phyloP scores from a whole-genome alignment of 371 early-diverging fungal species.

The Apophysomyces elegans region DNA sequence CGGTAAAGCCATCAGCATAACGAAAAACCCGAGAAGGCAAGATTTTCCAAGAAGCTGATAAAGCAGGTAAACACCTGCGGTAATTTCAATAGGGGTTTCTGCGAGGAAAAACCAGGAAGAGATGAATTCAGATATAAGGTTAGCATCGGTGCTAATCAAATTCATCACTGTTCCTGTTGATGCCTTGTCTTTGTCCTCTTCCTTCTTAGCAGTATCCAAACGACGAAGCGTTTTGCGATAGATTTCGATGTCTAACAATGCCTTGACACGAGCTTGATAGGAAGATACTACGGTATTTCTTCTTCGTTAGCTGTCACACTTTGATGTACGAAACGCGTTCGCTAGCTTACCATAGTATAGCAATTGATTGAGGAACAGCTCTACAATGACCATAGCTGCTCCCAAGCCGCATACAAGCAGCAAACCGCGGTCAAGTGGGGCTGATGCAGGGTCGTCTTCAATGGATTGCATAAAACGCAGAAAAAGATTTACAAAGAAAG shows the following conservation, averaged over 20 bases:
- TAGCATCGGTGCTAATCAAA: slow-evolving; percentile 77
- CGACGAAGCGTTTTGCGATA: slow-evolving; percentile 49
- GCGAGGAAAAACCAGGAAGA: slow-evolving; percentile 54
- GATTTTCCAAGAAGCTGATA: slow-evolving; percentile 59
- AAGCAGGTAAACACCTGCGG: slow-evolving; percentile 50
- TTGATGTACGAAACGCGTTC: too few relatives aligned
- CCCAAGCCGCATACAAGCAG: slow-evolving; percentile 42
- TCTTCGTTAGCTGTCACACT: background rate
- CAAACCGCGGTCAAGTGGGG: slow-evolving; percentile 15
- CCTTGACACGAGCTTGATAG: slow-evolving; percentile 35
- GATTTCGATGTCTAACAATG: slow-evolving; percentile 44
- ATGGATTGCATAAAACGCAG: slow-evolving; percentile 24
- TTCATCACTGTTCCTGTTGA: slow-evolving; percentile 73
- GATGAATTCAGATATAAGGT: slow-evolving; percentile 57
- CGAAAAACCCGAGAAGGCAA: slow-evolving; percentile 52
- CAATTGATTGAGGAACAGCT: slow-evolving; percentile 33
- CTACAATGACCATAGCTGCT: slow-evolving; percentile 28
- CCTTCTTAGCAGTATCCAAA: slow-evolving; percentile 28
- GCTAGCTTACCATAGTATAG: slow-evolving; percentile 31
- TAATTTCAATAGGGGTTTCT: slow-evolving; percentile 47
- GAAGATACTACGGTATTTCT: slow-evolving; percentile 14
- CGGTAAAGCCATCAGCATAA: slow-evolving; percentile 29
- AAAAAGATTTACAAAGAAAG: slow-evolving; percentile 29
- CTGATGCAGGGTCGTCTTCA: slow-evolving; percentile 17
- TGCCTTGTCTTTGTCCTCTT: slow-evolving; percentile 25